These are phyloP conservation scores for Trichoderma hamatum DNA, from an alignment of 2,329 filamentous ascomycete genomes.

Conservation along the genomic window DNA sequence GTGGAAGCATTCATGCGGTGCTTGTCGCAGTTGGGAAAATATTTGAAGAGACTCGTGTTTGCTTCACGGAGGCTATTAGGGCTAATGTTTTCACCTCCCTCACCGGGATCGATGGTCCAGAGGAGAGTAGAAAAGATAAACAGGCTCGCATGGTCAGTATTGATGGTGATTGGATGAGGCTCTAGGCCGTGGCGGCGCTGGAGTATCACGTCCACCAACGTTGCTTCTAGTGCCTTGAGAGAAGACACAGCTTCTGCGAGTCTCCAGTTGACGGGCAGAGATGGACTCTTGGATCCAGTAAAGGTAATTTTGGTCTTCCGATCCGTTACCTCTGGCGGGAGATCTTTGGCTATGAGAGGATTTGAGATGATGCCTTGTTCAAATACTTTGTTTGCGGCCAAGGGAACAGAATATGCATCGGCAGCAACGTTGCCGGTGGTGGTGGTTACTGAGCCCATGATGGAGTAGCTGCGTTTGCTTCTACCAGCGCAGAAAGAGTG, in stretches of 20 bases:
- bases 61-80: neutral
- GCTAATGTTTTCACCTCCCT: constrained; percentile 4
- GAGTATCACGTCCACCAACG: constrained; percentile 48
- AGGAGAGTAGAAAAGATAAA: constrained; percentile 25
- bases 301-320: constrained; percentile 4
- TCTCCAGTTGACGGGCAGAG: constrained; percentile 57
- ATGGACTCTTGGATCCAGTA: constrained; percentile 27
- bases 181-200: constrained; percentile 49
- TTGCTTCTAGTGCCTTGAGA: constrained; percentile 53
- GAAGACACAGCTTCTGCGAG: constrained; percentile 57
- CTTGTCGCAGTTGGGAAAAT: constrained; percentile 14
- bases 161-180: constrained; percentile 47
- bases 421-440: neutral
- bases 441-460: neutral
- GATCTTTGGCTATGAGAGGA: constrained; percentile 17
- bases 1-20: constrained; percentile 9
- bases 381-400: constrained; percentile 11
- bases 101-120: constrained; percentile 21
- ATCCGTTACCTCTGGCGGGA: neutral
- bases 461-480: neutral
- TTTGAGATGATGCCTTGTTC: constrained; percentile 2
- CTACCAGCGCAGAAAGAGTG: neutral
- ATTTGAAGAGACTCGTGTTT: constrained; percentile 8
- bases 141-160: constrained; percentile 41
- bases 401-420: constrained; percentile 10